Evolutionary conservation across 306 rosid species (phyloP).

Genomic region (Fragaria iinumae): DNA sequence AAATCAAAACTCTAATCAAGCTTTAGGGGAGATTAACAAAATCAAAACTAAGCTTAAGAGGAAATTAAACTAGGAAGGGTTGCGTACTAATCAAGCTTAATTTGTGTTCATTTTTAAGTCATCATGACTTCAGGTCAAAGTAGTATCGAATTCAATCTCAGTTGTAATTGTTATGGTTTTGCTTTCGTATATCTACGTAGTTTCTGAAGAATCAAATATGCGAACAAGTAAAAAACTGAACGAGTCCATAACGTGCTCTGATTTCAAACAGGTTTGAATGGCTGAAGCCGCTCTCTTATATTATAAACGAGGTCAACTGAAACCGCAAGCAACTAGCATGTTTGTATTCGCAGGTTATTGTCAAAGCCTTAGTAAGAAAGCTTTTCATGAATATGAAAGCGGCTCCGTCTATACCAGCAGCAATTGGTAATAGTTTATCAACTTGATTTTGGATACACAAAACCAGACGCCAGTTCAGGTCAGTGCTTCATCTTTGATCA

Average conservation of each 20-base stretch:
- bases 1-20: not conserved
- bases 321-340: not conserved
- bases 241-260: not conserved
- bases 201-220: not conserved
- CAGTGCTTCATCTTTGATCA: not conserved
- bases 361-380: not conserved
- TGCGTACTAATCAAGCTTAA: not conserved
- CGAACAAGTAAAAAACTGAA: not conserved
- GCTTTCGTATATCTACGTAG: not conserved
- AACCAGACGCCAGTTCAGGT: not conserved
- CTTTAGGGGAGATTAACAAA: not conserved
- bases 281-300: not conserved
- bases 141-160: not conserved
- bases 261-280: not conserved
- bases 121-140: not conserved
- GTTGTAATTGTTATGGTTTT: not conserved
- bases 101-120: not conserved
- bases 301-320: not conserved
- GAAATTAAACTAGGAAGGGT: not conserved
- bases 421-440: not conserved
- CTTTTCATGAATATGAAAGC: not conserved
- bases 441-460: slow-evolving; percentile 1
- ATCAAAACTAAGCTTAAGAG: not conserved
- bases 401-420: not conserved
- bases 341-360: not conserved